phyloP scores from a whole-genome alignment of 31 red algal species.

The Porphyra umbilicalis region DNA sequence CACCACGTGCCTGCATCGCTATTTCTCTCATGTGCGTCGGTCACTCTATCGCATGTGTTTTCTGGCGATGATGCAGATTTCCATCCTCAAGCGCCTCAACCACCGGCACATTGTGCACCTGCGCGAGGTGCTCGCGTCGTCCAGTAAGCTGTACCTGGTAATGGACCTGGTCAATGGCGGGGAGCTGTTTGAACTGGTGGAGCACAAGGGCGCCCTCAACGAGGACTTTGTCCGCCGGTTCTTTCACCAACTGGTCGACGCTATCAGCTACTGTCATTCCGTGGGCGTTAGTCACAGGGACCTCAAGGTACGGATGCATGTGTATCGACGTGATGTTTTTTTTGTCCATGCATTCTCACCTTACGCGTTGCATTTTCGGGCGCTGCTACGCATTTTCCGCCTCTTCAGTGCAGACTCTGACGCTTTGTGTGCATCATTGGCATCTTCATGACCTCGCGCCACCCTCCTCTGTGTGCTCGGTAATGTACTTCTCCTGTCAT shows the following conservation, averaged over 20 bases:
- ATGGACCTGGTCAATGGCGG: conserved; percentile 92
- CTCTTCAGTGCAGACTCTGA: no score
- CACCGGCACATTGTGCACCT: conserved; percentile 78
- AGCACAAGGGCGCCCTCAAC: conserved; percentile 31
- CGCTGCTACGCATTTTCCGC: no score
- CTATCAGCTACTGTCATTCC: conserved; percentile 72
- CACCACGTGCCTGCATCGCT: no score
- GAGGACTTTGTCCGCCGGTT: conserved; percentile 62
- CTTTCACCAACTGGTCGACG: conserved; percentile 90
- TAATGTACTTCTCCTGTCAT: no score
- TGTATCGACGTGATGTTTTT: no score
- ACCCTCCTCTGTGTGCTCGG: no score
- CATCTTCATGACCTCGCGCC: no score
- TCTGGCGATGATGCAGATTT: conserved; percentile 22
- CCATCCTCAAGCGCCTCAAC: conserved; percentile 67
- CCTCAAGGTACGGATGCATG: conserved; percentile 37
- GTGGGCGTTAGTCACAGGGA: conserved; percentile 66
- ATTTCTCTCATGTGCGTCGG: no score
- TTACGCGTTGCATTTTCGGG: no score
- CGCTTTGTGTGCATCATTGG: no score
- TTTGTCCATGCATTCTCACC: no score
- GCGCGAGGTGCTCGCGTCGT: conserved; percentile 68
- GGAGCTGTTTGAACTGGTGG: conserved; percentile 70
- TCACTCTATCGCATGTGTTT: background rate
- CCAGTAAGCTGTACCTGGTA: conserved; percentile 71